Base-by-base conservation (phyloP, 2,329 filamentous ascomycete genomes). In the Gaeumannomyces sp. region DNA sequence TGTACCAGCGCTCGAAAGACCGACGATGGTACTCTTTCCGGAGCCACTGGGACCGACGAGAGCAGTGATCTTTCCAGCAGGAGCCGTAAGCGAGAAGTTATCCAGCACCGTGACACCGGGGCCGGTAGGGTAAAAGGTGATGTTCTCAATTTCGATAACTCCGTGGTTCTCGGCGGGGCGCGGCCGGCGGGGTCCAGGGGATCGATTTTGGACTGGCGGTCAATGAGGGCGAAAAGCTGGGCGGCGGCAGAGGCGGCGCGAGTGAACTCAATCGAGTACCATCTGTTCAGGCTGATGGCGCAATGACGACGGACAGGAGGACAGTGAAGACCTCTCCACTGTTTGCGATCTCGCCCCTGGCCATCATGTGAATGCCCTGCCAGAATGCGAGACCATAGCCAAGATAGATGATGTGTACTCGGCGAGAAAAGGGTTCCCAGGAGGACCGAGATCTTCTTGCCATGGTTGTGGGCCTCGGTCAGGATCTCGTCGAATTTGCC, bases 1-100 rank as follows among this genome's bases (percentile, higher is more conserved):
- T 59, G 60, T 69, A 89, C 78, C 87, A 89, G 10, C 87, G 73
- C 70, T 87, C 84, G 1, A 87, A 2, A 88, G 72, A 0, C 81
- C 82, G 7, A 87, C 79, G 4, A 73, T 69, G 6, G 70, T 72
- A 25, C 68, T 70, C 60, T 73, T 73, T 1, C 72, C 71, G 13
- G 75, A 84, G 0, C 85, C 86, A 27, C 82, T 85, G 2, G 81
- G 76, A 0, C 85, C 85, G 29, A 79, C 77, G 6, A 79, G 69
- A 16, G 77, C 77, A 1, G 77, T 79, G 6, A 78, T 78, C 66
- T 81, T 80, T 31, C 78, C 78, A 3, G 80, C 77, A 1, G 79
- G 78, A 4, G 82, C 73, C 2, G 73, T 69, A 0, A 83, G 71
- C 2, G 73, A 76, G 35, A 83, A 77, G 45, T 77, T 70, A 13